Evolutionary conservation across 2,329 filamentous ascomycete species (phyloP).

Genomic region (Fusarium globosum): DNA sequence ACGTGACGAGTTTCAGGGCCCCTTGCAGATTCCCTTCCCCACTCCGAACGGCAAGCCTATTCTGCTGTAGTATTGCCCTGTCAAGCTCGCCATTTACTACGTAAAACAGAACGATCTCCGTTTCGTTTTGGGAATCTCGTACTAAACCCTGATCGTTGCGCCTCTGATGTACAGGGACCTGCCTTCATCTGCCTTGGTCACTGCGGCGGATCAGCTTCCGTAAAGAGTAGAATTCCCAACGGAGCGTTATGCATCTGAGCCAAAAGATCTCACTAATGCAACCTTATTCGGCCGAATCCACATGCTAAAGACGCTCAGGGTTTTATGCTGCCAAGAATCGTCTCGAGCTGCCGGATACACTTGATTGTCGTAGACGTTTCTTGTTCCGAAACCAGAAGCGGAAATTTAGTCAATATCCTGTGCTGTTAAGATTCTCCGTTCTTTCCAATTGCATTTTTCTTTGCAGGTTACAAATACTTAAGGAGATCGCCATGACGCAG

Average conservation of each 20-base stretch:
- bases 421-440: not conserved
- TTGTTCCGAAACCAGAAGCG: constrained; percentile 21
- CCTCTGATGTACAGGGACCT: not conserved
- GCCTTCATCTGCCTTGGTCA: not conserved
- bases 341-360: not conserved
- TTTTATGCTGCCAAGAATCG: not conserved
- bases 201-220: not conserved
- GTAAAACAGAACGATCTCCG: constrained; percentile 14
- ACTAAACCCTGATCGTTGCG: not conserved
- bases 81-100: not conserved
- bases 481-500: constrained; percentile 1
- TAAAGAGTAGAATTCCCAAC: not conserved
- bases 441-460: not conserved
- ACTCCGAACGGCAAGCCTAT: constrained; percentile 7
- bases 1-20: constrained; percentile 13
- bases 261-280: constrained; percentile 22
- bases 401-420: not conserved
- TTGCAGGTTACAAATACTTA: constrained; percentile 4
- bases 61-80: not conserved
- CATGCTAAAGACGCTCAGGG: not conserved
- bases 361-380: not conserved
- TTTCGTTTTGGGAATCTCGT: constrained; percentile 15
- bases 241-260: constrained; percentile 9
- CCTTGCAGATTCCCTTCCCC: not conserved
- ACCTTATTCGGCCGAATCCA: constrained; percentile 7